These are phyloP conservation scores for Triticum monococcum DNA, from an alignment of 176 grass and related monocot genomes.

Conservation along the genomic window DNA sequence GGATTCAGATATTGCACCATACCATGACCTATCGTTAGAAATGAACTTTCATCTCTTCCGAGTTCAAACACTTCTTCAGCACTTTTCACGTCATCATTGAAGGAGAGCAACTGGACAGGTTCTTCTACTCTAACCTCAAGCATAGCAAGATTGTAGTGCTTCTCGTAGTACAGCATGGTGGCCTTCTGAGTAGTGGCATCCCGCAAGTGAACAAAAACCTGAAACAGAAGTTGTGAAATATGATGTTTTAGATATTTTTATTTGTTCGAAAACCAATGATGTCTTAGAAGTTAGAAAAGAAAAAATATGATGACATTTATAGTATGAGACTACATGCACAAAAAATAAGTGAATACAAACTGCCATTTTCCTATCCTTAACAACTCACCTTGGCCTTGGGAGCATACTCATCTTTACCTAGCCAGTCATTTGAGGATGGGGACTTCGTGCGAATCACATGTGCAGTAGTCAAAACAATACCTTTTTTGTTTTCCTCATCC, in stretches of 20 bases:
- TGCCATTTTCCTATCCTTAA: not conserved
- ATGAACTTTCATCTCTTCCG: not conserved
- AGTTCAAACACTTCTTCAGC: not conserved
- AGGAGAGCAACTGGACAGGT: not conserved
- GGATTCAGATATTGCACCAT: not conserved
- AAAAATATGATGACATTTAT: not conserved
- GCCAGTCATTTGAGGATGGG: not conserved
- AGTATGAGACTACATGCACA: not conserved
- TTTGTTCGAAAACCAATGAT: not conserved
- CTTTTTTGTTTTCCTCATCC: not conserved
- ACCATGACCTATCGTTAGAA: not conserved
- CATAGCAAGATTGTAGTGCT: slow-evolving; percentile 25
- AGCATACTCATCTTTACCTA: not conserved
- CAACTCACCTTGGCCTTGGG: not conserved
- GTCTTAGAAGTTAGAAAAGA: not conserved
- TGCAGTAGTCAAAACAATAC: not conserved
- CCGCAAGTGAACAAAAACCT: slow-evolving; percentile 2
- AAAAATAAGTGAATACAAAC: not conserved
- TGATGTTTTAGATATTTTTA: not conserved
- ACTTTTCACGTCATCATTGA: not conserved
- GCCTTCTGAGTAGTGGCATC: not conserved
- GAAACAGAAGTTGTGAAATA: not conserved
- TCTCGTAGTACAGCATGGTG: slow-evolving; percentile 6
- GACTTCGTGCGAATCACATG: not conserved
- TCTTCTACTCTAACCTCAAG: not conserved